Conservation (phyloP, 345 rosid species). For the Boechera divaricarpa region DNA sequence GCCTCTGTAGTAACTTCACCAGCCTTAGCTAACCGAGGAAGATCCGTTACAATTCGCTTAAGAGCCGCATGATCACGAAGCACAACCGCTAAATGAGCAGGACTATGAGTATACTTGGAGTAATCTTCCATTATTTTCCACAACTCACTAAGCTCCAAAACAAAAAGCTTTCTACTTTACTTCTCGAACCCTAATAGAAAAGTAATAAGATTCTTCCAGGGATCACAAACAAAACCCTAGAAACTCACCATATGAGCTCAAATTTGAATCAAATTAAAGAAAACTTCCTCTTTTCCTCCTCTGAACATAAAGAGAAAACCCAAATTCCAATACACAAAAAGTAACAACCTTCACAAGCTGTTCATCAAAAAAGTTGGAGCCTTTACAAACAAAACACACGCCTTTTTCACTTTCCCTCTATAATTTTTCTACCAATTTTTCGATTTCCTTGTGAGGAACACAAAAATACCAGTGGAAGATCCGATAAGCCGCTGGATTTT, state of each 20-base stretch:
- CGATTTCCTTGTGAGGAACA: slow-evolving; percentile 28
- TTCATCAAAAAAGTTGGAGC: slow-evolving; percentile 24
- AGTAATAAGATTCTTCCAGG: slow-evolving; percentile 29
- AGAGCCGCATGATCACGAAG: slow-evolving; percentile 76
- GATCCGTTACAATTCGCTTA: slow-evolving; percentile 57
- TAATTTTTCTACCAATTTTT: not conserved
- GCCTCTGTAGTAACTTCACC: slow-evolving; percentile 83
- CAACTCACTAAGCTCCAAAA: slow-evolving; percentile 25
- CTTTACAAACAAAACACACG: slow-evolving; percentile 28
- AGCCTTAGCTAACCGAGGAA: slow-evolving; percentile 81
- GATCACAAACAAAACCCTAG: slow-evolving; percentile 33
- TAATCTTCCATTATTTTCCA: slow-evolving; percentile 73
- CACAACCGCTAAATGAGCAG: slow-evolving; percentile 86
- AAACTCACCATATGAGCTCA: slow-evolving; percentile 36
- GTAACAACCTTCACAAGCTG: slow-evolving; percentile 22
- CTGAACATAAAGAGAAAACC: not conserved
- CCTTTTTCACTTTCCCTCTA: slow-evolving; percentile 29
- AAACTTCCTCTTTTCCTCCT: slow-evolving; percentile 1
- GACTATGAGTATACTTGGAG: slow-evolving; percentile 79
- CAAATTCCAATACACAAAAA: slow-evolving; percentile 29
- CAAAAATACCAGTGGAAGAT: not conserved
- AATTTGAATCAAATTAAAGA: slow-evolving; percentile 41
- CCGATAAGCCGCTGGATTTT: slow-evolving; percentile 25
- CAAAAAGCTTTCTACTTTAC: slow-evolving; percentile 20
- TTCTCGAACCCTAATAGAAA: slow-evolving; percentile 24